Base-by-base conservation (phyloP, 306 rosid species). In the Trifolium fragiferum region DNA sequence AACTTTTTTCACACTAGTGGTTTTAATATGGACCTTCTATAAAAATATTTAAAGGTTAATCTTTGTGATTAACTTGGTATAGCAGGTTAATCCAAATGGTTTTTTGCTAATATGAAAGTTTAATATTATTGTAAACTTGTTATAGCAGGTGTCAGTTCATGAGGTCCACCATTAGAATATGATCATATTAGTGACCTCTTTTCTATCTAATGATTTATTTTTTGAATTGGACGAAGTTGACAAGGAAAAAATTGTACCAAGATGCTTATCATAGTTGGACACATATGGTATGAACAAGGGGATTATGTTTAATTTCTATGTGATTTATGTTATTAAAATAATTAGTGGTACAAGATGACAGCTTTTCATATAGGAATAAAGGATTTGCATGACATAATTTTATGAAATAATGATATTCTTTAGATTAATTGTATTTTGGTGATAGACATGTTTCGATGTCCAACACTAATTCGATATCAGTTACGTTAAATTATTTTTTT, bases 201-300 rank as follows among this genome's bases (percentile, higher is more conserved):
- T 81, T 27, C 41, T 64, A 12, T 27, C 19, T 67, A 15, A 69
- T 15, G 25, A 64, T 40, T 40, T 40, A 2, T 60, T 8, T 33
- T n/a, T n/a, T 63, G 30, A 65, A 55, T 81, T 76, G 72, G 91
- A 78, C 78, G 87, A 81, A 60, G 76, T 75, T 78, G 80, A 68
- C 89, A 78, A 85, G 70, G 86, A 44, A 81, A 80, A 78, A 63
- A 25, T 19, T 66, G 74, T 60, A 50, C 46, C 9, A 4, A 68
- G 63, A 72, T 80, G 66, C 46, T 47, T 59, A 35, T 20, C 21
- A 32, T 67, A 25, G n/a, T 41, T 75, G 84, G 67, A 70, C 55
- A 51, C 4, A 73, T 60, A 38, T 79, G 78, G 73, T 78, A 61
- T 62, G 65, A 81, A 72, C 86, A 64, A 75, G 70, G 76, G 50